Evolutionary conservation across 1,284 basidiomycete genomes (phyloP).

Genomic region (Ganoderma leucocontextum): DNA sequence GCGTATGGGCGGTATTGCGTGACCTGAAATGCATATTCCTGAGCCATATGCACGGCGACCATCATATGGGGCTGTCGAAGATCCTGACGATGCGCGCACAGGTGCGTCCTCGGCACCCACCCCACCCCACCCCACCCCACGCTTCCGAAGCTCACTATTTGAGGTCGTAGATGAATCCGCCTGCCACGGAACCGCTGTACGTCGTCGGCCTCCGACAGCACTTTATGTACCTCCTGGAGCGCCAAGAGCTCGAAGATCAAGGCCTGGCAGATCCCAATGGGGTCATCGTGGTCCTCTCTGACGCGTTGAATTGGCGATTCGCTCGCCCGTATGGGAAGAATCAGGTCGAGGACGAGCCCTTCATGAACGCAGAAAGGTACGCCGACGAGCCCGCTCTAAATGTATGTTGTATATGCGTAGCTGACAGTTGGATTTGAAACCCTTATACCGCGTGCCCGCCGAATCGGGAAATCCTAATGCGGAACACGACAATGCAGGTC

Average conservation of each 20-base stretch:
- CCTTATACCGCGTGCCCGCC: background rate
- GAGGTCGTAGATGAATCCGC: slow-evolving; percentile 61
- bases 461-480: slow-evolving; percentile 3
- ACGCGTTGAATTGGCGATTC: slow-evolving; percentile 59
- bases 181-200: slow-evolving; percentile 69
- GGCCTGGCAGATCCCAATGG: slow-evolving; percentile 63
- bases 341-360: slow-evolving; percentile 39
- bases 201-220: slow-evolving; percentile 67
- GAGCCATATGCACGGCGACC: slow-evolving; percentile 93
- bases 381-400: slow-evolving; percentile 7
- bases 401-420: slow-evolving; percentile 9
- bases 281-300: slow-evolving; percentile 62
- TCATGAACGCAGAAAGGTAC: slow-evolving; percentile 27
- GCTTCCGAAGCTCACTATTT: slow-evolving; percentile 7
- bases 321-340: slow-evolving; percentile 50
- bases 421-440: slow-evolving; percentile 15
- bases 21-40: slow-evolving; percentile 85
- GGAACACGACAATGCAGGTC: slow-evolving; percentile 44
- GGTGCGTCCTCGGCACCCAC: slow-evolving; percentile 51
- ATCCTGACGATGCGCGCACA: slow-evolving; percentile 77
- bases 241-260: slow-evolving; percentile 70
- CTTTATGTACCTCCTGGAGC: slow-evolving; percentile 72
- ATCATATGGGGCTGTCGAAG: slow-evolving; percentile 86
- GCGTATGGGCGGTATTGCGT: slow-evolving; percentile 69
- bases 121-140: slow-evolving; percentile 20